Conservation (phyloP, 129 eudicot genomes). For the Tagetes erecta region DNA sequence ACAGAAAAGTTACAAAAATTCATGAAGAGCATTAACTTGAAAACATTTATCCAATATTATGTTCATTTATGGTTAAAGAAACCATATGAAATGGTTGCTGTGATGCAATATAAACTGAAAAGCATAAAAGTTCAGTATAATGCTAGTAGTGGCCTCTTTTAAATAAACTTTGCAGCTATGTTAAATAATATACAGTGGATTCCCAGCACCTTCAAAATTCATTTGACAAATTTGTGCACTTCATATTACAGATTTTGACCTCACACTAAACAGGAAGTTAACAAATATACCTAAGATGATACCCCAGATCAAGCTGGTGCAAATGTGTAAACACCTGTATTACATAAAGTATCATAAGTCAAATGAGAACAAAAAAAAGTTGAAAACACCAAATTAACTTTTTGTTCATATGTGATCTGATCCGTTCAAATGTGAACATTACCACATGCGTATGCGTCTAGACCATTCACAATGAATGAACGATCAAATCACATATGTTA, state of each 20-base stretch:
- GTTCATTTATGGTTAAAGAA: neutral
- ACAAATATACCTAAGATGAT: slow-evolving; percentile 78
- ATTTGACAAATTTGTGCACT: neutral
- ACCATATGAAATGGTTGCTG: slow-evolving; percentile 1
- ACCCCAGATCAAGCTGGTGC: slow-evolving; percentile 89
- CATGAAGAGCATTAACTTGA: neutral
- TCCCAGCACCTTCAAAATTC: slow-evolving; percentile 4
- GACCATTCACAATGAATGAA: too few relatives aligned
- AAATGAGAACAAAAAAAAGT: neutral
- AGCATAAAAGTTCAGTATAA: neutral
- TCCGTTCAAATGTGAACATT: neutral
- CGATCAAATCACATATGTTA: neutral
- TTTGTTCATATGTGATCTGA: neutral
- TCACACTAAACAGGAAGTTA: slow-evolving; percentile 1
- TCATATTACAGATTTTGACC: neutral
- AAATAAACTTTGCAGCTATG: neutral
- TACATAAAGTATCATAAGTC: slow-evolving; percentile 21
- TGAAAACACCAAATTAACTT: too few relatives aligned
- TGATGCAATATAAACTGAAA: slow-evolving; percentile 5
- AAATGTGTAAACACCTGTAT: slow-evolving; percentile 90
- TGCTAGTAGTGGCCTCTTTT: neutral
- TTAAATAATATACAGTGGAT: neutral
- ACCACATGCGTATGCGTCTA: neutral
- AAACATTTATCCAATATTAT: slow-evolving; percentile 12
- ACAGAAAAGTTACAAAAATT: slow-evolving; percentile 14